Conservation (phyloP, 306 rosid genomes). For the Pueraria montana region DNA sequence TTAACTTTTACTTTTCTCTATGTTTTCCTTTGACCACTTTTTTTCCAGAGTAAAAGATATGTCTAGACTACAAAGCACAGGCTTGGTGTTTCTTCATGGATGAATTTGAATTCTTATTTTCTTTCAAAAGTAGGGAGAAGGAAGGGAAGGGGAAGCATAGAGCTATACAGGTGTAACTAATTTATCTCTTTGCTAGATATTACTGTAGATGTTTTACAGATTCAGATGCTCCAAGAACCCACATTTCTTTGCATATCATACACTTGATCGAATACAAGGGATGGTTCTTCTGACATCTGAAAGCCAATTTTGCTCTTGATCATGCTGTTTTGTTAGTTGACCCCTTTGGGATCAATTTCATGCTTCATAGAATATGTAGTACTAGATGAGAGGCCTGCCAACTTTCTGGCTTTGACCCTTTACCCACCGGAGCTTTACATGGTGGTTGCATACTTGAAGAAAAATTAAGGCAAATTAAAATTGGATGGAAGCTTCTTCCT, state of each 20-base stretch:
- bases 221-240: constrained; percentile 64
- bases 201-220: constrained; percentile 40
- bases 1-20: neutral
- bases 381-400: constrained; percentile 75
- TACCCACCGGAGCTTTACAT: constrained; percentile 50
- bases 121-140: neutral
- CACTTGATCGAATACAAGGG: constrained; percentile 48
- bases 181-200: constrained; percentile 35
- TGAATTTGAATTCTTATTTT: constrained; percentile 21
- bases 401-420: constrained; percentile 79
- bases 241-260: constrained; percentile 47
- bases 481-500: constrained; percentile 47
- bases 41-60: neutral
- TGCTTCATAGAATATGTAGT: constrained; percentile 42
- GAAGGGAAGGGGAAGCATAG: neutral
- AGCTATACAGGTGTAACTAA: constrained; percentile 37
- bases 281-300: constrained; percentile 59
- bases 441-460: constrained; percentile 47
- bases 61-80: neutral
- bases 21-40: neutral
- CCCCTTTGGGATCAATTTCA: constrained; percentile 61
- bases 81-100: neutral
- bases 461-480: constrained; percentile 41
- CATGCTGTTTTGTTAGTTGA: constrained; percentile 49
- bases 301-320: constrained; percentile 47